These are phyloP conservation scores for Dothiorella sarmentorum DNA, from an alignment of 2,329 filamentous ascomycete species.

Conservation along the genomic window DNA sequence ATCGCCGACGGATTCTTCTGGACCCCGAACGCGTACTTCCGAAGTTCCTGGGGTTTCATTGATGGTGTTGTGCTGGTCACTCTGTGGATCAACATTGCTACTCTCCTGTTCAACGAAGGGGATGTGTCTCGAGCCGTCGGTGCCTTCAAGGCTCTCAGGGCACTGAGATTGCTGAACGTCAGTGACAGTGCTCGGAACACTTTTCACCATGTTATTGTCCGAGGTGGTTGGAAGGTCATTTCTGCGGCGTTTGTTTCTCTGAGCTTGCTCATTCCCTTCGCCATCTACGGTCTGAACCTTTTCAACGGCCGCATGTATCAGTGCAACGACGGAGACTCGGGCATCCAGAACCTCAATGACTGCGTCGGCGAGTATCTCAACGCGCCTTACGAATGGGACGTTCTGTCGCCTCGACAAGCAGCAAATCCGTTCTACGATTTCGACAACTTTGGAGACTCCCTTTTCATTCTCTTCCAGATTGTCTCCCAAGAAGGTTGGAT, in stretches of 20 bases:
- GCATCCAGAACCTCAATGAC: conserved; percentile 59
- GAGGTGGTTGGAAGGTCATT: conserved; percentile 90
- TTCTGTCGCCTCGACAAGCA: conserved; percentile 78
- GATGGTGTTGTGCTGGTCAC: conserved; percentile 89
- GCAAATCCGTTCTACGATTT: conserved; percentile 85
- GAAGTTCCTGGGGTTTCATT: conserved; percentile 95
- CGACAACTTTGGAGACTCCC: conserved; percentile 86
- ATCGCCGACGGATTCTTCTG: conserved; percentile 94
- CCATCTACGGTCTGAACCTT: conserved; percentile 90
- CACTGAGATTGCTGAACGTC: conserved; percentile 86
- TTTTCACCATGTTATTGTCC: conserved; percentile 92
- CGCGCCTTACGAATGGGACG: conserved; percentile 76
- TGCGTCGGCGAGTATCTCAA: conserved; percentile 83
- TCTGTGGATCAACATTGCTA: conserved; percentile 90
- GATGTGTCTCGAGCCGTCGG: conserved; percentile 86
- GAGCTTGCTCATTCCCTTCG: conserved; percentile 91
- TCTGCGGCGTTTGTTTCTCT: conserved; percentile 92
- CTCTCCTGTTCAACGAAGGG: conserved; percentile 75
- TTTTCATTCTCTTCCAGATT: conserved; percentile 98
- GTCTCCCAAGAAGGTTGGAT: conserved; percentile 98
- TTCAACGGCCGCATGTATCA: conserved; percentile 77
- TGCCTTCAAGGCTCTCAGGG: conserved; percentile 93
- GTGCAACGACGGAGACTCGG: conserved; percentile 70
- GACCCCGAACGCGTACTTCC: conserved; percentile 95
- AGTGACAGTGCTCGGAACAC: conserved; percentile 94